phyloP scores from a whole-genome alignment of 164 flowering plant genomes.

The Umbilicus rupestris region DNA sequence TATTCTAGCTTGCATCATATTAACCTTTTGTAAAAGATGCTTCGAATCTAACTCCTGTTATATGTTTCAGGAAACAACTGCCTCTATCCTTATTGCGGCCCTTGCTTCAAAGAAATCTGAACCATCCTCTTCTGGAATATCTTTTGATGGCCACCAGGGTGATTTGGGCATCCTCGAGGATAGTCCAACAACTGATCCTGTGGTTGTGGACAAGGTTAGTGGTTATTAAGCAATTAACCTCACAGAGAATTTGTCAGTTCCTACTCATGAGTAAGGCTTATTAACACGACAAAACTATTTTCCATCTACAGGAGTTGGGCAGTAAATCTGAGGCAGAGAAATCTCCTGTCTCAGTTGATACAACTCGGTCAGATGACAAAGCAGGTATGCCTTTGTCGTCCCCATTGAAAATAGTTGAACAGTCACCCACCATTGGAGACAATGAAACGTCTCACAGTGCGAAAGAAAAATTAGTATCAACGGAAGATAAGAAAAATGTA shows the following conservation, averaged over 20 bases:
- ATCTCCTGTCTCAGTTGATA: constrained; percentile 14
- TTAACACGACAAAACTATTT: neutral
- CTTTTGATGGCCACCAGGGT: constrained; percentile 16
- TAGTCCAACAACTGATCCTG: constrained; percentile 15
- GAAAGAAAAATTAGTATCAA: constrained; percentile 9
- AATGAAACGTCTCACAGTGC: constrained; percentile 6
- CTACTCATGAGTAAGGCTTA: neutral
- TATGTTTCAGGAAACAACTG: constrained; percentile 61
- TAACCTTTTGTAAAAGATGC: neutral
- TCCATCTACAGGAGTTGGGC: constrained; percentile 14
- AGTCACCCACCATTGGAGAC: constrained; percentile 4
- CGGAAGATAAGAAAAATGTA: constrained; percentile 12
- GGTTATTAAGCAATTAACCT: neutral
- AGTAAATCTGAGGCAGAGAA: constrained; percentile 10
- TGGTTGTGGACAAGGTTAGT: constrained; percentile 14
- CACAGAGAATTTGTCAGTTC: neutral
- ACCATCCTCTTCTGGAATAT: constrained; percentile 22
- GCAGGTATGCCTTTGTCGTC: constrained; percentile 18
- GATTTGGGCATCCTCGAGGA: constrained; percentile 27
- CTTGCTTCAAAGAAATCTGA: constrained; percentile 47
- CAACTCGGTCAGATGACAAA: constrained; percentile 10
- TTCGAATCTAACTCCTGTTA: neutral
- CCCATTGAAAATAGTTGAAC: constrained; percentile 12
- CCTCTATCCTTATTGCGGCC: constrained; percentile 52
- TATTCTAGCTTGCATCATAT: no score